Percentiles rank a stretch among this genome's conserved stretches.
These are phyloP conservation scores for Coprinopsis marcescibilis DNA, from an alignment of 768 basidiomycete genomes.

Conservation along the genomic window DNA sequence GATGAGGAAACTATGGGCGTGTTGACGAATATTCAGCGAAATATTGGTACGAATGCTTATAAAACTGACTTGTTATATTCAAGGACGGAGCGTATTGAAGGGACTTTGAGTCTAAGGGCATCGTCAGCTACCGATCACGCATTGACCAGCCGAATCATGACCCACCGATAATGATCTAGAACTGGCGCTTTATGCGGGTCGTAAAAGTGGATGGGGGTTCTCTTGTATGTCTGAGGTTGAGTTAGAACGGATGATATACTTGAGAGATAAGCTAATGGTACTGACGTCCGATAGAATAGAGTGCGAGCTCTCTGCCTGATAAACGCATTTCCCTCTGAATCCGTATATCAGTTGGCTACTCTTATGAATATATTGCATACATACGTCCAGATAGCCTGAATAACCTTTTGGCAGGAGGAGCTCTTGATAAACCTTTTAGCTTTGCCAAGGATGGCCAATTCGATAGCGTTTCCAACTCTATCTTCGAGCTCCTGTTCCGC, in stretches of 20 bases:
- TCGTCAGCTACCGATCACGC: not conserved
- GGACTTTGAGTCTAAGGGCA: constrained; percentile 73
- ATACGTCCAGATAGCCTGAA: constrained; percentile 76
- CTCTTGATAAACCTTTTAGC: constrained; percentile 88
- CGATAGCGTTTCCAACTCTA: constrained; percentile 85
- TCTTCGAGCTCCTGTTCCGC: constrained; percentile 72
- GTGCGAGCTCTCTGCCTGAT: constrained; percentile 82
- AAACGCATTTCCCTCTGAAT: constrained; percentile 80
- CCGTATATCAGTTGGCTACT: constrained; percentile 4
- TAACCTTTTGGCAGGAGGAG: constrained; percentile 85
- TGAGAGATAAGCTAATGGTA: not conserved
- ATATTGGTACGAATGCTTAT: not conserved
- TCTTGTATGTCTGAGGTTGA: constrained; percentile 75
- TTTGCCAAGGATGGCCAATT: constrained; percentile 84
- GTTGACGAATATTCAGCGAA: not conserved
- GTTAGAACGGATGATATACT: not conserved
- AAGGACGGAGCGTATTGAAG: constrained; percentile 82
- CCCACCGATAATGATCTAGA: constrained; percentile 91
- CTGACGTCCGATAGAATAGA: constrained; percentile 85
- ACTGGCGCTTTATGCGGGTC: constrained; percentile 90
- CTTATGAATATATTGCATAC: constrained; percentile 16
- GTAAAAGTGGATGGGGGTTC: constrained; percentile 87
- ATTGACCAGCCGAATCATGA: not conserved
- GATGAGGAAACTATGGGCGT: constrained; percentile 56
- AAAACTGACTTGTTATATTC: constrained; percentile 75